These are phyloP conservation scores for Corylus heterophylla DNA, from an alignment of 306 rosid species.

Conservation along the genomic window DNA sequence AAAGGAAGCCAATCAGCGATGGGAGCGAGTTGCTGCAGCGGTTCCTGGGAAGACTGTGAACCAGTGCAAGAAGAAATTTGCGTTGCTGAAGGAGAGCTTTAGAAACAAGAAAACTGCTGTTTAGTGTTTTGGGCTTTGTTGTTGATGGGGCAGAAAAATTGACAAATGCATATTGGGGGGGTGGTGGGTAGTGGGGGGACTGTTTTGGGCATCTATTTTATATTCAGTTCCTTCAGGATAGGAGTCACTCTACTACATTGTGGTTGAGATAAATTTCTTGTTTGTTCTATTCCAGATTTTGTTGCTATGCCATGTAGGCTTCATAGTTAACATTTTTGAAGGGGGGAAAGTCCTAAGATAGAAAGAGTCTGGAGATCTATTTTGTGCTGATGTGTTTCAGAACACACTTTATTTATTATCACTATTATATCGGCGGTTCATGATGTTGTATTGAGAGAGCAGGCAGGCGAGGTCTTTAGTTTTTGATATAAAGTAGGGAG, in stretches of 20 bases:
- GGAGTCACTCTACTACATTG: slow-evolving; percentile 5
- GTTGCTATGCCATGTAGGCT: slow-evolving; percentile 35
- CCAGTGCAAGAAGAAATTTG: slow-evolving; percentile 92
- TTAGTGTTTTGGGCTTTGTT: slow-evolving; percentile 26
- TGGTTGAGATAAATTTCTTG: slow-evolving; percentile 20
- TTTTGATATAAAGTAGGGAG: neutral
- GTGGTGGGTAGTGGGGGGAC: neutral
- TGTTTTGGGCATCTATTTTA: slow-evolving; percentile 6
- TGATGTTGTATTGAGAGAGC: neutral
- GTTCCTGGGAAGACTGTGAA: slow-evolving; percentile 89
- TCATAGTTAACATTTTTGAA: slow-evolving; percentile 32
- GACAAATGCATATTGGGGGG: slow-evolving; percentile 10
- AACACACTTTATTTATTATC: neutral
- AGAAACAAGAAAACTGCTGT: slow-evolving; percentile 76
- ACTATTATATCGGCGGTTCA: neutral
- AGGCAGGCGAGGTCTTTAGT: neutral
- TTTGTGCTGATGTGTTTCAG: neutral
- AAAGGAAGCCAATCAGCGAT: slow-evolving; percentile 79
- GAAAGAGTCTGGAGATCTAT: slow-evolving; percentile 6
- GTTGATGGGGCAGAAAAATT: slow-evolving; percentile 1
- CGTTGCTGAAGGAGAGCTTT: slow-evolving; percentile 80
- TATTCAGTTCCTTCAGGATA: slow-evolving; percentile 28
- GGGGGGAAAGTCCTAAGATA: slow-evolving; percentile 24
- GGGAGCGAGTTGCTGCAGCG: slow-evolving; percentile 95
- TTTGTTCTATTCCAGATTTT: slow-evolving; percentile 34